These are phyloP conservation scores for Cercophora samala DNA, from an alignment of 495 filamentous ascomycete genomes.

Conservation along the genomic window DNA sequence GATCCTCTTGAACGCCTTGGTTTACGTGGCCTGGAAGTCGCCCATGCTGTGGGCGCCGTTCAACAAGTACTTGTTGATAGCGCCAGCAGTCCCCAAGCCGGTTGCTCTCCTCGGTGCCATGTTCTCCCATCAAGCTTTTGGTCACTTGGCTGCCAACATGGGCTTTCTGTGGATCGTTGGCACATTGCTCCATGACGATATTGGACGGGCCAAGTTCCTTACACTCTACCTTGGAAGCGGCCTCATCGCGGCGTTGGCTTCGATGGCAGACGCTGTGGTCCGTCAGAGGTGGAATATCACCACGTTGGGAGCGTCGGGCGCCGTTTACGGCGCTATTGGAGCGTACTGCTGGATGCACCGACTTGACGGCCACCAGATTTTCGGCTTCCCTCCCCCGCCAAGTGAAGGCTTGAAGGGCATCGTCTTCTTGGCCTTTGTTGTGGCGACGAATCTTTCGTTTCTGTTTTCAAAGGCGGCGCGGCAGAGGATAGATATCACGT, in stretches of 20 bases:
- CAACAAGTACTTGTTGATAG: slow-evolving; percentile 73
- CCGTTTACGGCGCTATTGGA: slow-evolving; percentile 62
- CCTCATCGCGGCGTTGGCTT: slow-evolving; percentile 60
- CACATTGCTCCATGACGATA: slow-evolving; percentile 69
- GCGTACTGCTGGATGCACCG: slow-evolving; percentile 67
- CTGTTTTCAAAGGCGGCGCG: slow-evolving; percentile 32
- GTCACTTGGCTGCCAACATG: slow-evolving; percentile 74
- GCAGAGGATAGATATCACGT: slow-evolving; percentile 57
- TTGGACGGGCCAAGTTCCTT: slow-evolving; percentile 82
- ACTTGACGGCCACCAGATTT: slow-evolving; percentile 48
- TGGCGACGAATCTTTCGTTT: slow-evolving; percentile 47
- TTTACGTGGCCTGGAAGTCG: slow-evolving; percentile 63
- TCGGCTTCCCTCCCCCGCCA: slow-evolving; percentile 50
- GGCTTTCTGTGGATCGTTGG: slow-evolving; percentile 51
- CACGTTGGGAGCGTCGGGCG: slow-evolving; percentile 70
- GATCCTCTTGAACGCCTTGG: slow-evolving; percentile 59
- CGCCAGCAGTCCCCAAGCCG: slow-evolving; percentile 65
- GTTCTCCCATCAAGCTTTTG: slow-evolving; percentile 70
- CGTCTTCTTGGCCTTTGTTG: slow-evolving; percentile 45
- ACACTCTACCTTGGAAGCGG: slow-evolving; percentile 71
- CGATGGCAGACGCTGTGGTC: slow-evolving; percentile 55
- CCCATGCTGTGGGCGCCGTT: slow-evolving; percentile 69
- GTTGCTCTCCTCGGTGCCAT: slow-evolving; percentile 62
- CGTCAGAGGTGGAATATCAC: slow-evolving; percentile 40
- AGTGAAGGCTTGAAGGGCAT: slow-evolving; percentile 51